A percentile compares a stretch with the other conserved stretches of the same genome.
These are phyloP conservation scores for Elaeis guineensis DNA, from an alignment of 176 grass and related monocot genomes.

Conservation along the genomic window DNA sequence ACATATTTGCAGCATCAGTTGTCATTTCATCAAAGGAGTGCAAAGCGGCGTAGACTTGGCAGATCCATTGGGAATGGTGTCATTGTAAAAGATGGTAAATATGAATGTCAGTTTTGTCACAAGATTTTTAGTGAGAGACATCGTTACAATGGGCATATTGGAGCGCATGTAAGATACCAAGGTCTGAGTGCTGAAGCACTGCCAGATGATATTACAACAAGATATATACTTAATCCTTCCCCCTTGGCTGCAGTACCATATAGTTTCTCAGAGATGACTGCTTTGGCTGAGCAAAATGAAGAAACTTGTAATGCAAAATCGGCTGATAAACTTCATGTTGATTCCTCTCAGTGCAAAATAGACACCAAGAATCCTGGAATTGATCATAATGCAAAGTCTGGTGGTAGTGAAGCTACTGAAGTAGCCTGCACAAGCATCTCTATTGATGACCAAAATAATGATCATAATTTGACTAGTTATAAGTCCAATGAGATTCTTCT, in stretches of 20 bases:
- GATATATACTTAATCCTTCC: constrained; percentile 19
- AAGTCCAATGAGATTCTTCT: constrained; percentile 16
- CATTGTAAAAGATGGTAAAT: constrained; percentile 65
- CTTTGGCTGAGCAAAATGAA: constrained; percentile 18
- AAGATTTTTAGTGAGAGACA: constrained; percentile 64
- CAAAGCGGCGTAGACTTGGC: constrained; percentile 56
- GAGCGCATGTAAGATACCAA: constrained; percentile 60
- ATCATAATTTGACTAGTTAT: constrained; percentile 16
- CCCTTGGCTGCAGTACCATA: constrained; percentile 21
- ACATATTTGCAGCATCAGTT: constrained; percentile 48
- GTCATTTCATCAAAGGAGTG: constrained; percentile 39
- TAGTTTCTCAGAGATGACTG: constrained; percentile 24
- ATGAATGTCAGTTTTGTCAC: constrained; percentile 66
- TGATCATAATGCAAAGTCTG: no score
- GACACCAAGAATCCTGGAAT: no score
- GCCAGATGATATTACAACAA: constrained; percentile 14
- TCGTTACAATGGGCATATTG: constrained; percentile 63
- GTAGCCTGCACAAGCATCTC: constrained; percentile 19
- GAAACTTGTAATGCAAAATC: constrained; percentile 5
- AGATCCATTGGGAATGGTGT: constrained; percentile 31
- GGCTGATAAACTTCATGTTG: constrained; percentile 16
- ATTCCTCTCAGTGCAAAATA: not conserved
- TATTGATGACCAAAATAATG: constrained; percentile 8
- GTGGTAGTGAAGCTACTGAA: constrained; percentile 12
- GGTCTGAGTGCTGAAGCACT: constrained; percentile 53